These are phyloP conservation scores for Jamesozyma gamospora DNA, from an alignment of 805 yeast genomes.

Conservation along the genomic window DNA sequence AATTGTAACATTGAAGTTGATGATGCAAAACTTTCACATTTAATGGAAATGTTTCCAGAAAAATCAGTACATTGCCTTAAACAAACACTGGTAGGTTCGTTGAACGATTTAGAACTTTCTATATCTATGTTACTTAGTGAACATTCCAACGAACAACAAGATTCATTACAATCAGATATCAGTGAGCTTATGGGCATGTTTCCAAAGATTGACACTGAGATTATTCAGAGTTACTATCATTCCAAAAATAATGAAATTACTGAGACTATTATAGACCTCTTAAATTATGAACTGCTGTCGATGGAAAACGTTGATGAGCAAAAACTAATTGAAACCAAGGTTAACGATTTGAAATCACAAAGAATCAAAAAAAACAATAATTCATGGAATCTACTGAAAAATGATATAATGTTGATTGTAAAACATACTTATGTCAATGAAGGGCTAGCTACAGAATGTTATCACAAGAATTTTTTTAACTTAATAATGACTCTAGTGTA, in stretches of 20 bases:
- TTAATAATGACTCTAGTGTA: constrained; percentile 30
- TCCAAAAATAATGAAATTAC: constrained; percentile 28
- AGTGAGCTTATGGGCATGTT: constrained; percentile 29
- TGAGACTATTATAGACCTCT: constrained; percentile 9
- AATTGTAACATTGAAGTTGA: not conserved
- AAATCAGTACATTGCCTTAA: constrained; percentile 4
- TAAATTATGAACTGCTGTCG: constrained; percentile 12
- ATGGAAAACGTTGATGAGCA: constrained; percentile 10
- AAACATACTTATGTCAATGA: constrained; percentile 13
- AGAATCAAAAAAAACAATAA: not conserved
- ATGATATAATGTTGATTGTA: constrained; percentile 14
- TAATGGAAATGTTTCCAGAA: constrained; percentile 20
- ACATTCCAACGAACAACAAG: not conserved
- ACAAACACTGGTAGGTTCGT: constrained; percentile 13
- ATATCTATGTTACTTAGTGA: constrained; percentile 21
- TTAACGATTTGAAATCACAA: not conserved
- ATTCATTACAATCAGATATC: not conserved
- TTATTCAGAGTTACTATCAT: constrained; percentile 26
- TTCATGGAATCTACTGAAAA: constrained; percentile 13
- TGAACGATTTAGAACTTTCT: constrained; percentile 16
- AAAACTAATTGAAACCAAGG: constrained; percentile 8
- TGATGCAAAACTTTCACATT: not conserved
- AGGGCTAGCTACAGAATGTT: constrained; percentile 16
- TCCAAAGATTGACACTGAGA: constrained; percentile 31
- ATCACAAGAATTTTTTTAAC: constrained; percentile 25